phyloP scores from a whole-genome alignment of 176 grass and related monocot species.

The Pharus latifolius region DNA sequence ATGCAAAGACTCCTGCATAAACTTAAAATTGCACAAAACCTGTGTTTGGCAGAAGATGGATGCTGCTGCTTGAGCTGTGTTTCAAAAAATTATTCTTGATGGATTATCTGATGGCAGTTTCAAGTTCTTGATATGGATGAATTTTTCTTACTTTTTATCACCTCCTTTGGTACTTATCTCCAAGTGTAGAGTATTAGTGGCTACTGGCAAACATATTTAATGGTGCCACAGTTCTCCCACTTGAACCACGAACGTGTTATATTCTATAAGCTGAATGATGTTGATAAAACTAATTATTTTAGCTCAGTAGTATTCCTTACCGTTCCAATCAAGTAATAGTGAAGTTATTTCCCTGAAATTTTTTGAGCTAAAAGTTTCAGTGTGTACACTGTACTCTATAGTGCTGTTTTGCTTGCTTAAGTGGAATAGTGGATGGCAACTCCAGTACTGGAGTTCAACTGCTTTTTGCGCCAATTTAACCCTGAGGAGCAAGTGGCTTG shows the following conservation, averaged over 20 bases:
- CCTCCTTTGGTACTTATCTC: not conserved
- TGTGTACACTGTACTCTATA: too few species aligned
- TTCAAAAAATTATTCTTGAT: not conserved
- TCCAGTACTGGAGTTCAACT: too few species aligned
- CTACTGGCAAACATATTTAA: not conserved
- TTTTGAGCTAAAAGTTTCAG: too few species aligned
- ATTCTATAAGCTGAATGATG: not conserved
- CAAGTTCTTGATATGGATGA: not conserved
- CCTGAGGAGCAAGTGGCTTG: too few species aligned
- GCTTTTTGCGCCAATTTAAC: too few species aligned
- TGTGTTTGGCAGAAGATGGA: constrained; percentile 1
- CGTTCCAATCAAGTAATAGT: not conserved
- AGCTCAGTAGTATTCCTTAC: not conserved
- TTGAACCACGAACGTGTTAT: too few species aligned
- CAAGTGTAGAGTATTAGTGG: not conserved
- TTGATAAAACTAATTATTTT: not conserved
- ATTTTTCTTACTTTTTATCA: not conserved
- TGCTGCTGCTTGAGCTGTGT: constrained; percentile 5
- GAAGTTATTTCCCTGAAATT: too few species aligned
- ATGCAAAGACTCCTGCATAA: not conserved
- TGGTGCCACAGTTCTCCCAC: not conserved
- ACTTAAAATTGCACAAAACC: not conserved
- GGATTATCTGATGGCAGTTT: not conserved
- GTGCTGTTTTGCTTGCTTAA: too few species aligned
- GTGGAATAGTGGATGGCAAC: too few species aligned